Evolutionary conservation across 345 rosid species (phyloP).

Genomic region (Pistacia atlantica): DNA sequence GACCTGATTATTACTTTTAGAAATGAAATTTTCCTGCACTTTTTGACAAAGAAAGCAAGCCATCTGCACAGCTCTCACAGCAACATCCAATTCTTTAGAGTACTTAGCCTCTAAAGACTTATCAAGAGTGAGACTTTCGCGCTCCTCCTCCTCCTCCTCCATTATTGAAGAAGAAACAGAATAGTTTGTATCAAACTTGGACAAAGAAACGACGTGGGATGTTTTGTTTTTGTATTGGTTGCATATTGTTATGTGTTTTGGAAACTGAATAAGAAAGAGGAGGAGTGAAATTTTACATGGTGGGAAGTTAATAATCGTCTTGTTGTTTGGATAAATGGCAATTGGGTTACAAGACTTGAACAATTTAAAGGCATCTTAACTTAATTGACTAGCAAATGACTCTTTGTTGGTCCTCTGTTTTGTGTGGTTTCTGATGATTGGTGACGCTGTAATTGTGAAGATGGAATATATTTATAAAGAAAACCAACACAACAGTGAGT

Average conservation of each 20-base stretch:
- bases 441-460: background rate
- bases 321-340: slow-evolving; percentile 23
- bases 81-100: slow-evolving; percentile 48
- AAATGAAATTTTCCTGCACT: slow-evolving; percentile 47
- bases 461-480: background rate
- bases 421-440: background rate
- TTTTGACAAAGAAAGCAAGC: slow-evolving; percentile 55
- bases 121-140: slow-evolving; percentile 9
- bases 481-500: background rate
- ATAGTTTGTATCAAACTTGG: slow-evolving; percentile 18
- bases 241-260: background rate
- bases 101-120: slow-evolving; percentile 19
- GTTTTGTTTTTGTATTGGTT: slow-evolving; percentile 10
- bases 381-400: background rate
- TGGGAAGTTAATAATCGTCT: slow-evolving; percentile 10
- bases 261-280: background rate
- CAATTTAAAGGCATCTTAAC: slow-evolving; percentile 46
- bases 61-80: slow-evolving; percentile 56
- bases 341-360: slow-evolving; percentile 28
- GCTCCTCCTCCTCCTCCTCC: slow-evolving; percentile 31
- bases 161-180: slow-evolving; percentile 25
- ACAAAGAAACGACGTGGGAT: slow-evolving; percentile 24
- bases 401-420: background rate
- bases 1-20: slow-evolving; percentile 29
- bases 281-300: slow-evolving; percentile 1